Evolutionary conservation across 805 yeast genomes (phyloP).

Genomic region (Maudiozyma saulgeensis): DNA sequence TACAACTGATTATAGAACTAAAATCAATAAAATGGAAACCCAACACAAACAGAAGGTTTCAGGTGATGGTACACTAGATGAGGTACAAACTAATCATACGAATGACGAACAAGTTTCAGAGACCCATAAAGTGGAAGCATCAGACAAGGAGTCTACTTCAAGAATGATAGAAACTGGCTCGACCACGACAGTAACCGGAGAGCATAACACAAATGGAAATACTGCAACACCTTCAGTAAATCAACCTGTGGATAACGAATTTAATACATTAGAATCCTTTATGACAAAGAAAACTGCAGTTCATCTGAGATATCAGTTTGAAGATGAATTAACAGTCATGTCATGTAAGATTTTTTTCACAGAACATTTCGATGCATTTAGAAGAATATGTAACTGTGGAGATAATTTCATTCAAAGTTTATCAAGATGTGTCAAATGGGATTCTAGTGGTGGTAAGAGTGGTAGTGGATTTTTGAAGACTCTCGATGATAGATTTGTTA

Average conservation of each 20-base stretch:
- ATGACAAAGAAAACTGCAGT: conserved; percentile 79
- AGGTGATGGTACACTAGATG: neutral
- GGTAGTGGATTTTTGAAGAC: conserved; percentile 93
- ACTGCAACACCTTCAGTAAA: neutral
- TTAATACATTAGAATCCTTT: conserved; percentile 43
- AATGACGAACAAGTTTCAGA: neutral
- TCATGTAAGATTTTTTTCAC: conserved; percentile 93
- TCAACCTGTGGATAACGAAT: conserved; percentile 1
- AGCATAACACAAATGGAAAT: neutral
- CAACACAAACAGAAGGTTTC: neutral
- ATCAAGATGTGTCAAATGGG: conserved; percentile 91
- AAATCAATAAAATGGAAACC: conserved; percentile 1
- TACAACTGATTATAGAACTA: conserved; percentile 59
- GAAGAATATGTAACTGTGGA: conserved; percentile 72
- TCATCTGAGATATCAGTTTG: conserved; percentile 86
- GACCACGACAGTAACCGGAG: neutral
- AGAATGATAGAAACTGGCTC: neutral
- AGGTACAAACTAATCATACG: neutral
- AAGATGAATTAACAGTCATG: conserved; percentile 70
- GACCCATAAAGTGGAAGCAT: neutral
- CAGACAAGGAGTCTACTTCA: neutral
- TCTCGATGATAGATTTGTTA: conserved; percentile 76
- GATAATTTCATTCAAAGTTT: conserved; percentile 77
- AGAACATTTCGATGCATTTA: conserved; percentile 91
- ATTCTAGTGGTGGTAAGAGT: conserved; percentile 91